Evolutionary conservation across 2,329 filamentous ascomycete species (phyloP).

Genomic region (Rhynchosporium secalis): DNA sequence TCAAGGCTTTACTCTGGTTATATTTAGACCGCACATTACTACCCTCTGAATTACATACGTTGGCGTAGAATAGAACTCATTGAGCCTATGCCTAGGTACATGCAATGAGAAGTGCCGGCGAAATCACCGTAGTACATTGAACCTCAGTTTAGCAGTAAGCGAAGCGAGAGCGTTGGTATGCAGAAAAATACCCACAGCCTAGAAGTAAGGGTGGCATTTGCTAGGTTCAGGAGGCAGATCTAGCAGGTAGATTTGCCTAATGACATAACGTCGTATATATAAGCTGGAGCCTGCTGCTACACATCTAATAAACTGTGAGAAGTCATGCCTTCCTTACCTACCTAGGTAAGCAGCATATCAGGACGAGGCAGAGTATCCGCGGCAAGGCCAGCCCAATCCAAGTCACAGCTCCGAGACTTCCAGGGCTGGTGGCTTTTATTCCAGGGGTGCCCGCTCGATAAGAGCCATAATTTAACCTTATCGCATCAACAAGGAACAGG

Average conservation of each 20-base stretch:
- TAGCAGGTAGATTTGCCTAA: background rate
- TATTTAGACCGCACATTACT: background rate
- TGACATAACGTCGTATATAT: background rate
- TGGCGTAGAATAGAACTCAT: background rate
- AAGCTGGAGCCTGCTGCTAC: too few relatives aligned
- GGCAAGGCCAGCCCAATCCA: background rate
- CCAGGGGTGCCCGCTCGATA: constrained; percentile 16
- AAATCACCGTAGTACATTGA: background rate
- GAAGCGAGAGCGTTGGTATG: background rate
- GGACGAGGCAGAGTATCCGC: background rate
- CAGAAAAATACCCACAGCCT: background rate
- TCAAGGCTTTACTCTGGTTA: background rate
- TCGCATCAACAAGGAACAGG: constrained; percentile 10
- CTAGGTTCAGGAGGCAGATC: background rate
- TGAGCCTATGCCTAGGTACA: background rate
- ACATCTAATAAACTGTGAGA: too few relatives aligned
- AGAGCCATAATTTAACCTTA: constrained; percentile 23
- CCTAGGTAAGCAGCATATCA: background rate
- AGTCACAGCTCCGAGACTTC: background rate
- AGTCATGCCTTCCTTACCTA: background rate
- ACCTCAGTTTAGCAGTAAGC: background rate
- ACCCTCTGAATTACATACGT: background rate
- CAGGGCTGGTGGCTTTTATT: too few relatives aligned
- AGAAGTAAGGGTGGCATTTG: background rate
- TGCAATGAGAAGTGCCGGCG: background rate